A percentile compares a stretch with the other conserved stretches of the same genome.
Conservation (phyloP, 306 rosid species). For the Trifolium pratense region DNA sequence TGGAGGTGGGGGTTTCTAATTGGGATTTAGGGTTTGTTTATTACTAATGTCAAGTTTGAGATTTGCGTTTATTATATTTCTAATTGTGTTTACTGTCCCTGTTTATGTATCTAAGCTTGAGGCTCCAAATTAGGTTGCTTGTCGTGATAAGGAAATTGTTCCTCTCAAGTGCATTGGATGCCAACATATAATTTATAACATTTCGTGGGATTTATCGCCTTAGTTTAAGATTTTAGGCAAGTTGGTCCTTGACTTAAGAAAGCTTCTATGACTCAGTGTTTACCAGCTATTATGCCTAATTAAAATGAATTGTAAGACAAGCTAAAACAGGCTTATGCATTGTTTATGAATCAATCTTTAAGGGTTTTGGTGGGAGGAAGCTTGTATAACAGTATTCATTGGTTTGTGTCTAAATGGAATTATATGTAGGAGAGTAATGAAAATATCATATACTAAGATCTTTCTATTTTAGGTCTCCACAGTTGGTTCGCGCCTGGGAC, state of each 20-base stretch:
- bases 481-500: slow-evolving; percentile 71
- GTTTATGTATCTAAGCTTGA: not conserved
- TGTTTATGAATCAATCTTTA: not conserved
- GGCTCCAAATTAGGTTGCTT: not conserved
- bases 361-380: not conserved
- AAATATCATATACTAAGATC: slow-evolving; percentile 3
- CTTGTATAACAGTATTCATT: not conserved
- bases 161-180: not conserved
- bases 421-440: slow-evolving; percentile 25
- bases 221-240: slow-evolving; percentile 21
- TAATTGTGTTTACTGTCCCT: not conserved
- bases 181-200: not conserved
- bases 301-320: not conserved
- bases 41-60: not conserved
- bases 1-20: not conserved
- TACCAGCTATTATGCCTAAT: not conserved
- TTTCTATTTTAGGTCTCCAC: slow-evolving; percentile 67
- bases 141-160: not conserved
- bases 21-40: slow-evolving; percentile 26
- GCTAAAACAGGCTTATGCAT: not conserved
- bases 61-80: not conserved
- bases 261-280: not conserved
- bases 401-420: slow-evolving; percentile 13
- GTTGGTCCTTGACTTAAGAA: not conserved
- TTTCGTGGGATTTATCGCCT: not conserved